Evolutionary conservation across 1,284 basidiomycete species (phyloP), one percentile per base, ranked within the genome.

Genomic region (Austropuccinia psidii): DNA sequence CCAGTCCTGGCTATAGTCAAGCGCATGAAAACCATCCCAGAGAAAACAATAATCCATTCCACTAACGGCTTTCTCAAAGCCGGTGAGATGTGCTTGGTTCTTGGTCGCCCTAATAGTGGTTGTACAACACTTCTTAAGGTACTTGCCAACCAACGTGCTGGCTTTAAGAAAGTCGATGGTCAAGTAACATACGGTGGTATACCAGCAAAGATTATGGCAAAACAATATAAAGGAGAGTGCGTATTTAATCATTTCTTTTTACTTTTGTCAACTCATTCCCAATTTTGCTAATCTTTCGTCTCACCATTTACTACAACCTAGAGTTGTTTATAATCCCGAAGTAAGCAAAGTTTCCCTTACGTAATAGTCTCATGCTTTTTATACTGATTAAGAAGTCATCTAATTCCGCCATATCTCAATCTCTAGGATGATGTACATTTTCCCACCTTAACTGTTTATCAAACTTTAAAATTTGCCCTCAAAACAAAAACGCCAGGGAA

Each of bases 61-160:
- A 64, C 65, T 39, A 73, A 73, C 37, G 70, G 70, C 35, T 73
- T 64, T 49, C 60, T 73, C 37, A 62, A 73, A 69, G 87, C 87
- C 0, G 87, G 84, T 75, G 84, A 85, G 79, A 85, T 85, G 84
- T 83, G 83, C 75, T 58, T 90, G 11, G 90, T 91, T n/a, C 83
- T 92, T 5, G 90, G 90, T 8, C 87, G 88, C 61, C 90, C 90
- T n/a, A 89, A 88, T 2, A 85, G 88, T 0, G 90, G 90, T 1
- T 91, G 90, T 79, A 86, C 84, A 24, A 89, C 89, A 0, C 83
- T 91, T 45, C 85, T 91, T 70, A 89, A 89, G 79, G 84, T 84
- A 0, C 83, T 91, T 50, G 85, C 90, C 6, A 90, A 90, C 77
- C 85, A 86, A 75, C 85, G 86, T 0, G 78, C 81, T 0, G 87